phyloP scores from a whole-genome alignment of 1,139 yeast genomes.

The Trichomonascaceae sp. region DNA sequence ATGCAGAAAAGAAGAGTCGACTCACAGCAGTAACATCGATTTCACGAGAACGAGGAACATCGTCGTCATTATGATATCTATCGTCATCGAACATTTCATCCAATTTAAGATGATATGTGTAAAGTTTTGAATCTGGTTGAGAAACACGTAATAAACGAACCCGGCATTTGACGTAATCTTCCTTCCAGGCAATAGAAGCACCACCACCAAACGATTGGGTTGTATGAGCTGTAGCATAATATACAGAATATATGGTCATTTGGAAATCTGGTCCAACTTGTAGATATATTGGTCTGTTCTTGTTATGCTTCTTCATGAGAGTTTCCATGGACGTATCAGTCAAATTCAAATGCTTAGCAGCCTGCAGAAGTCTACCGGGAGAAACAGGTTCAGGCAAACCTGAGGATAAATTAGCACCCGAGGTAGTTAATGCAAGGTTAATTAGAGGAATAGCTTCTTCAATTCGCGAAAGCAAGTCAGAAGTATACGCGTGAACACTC shows the following conservation, averaged over 20 bases:
- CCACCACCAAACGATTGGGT: conserved; percentile 5
- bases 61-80: conserved; percentile 60
- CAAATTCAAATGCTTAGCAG: conserved; percentile 45
- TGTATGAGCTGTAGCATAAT: conserved; percentile 22
- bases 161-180: conserved; percentile 55
- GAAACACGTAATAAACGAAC: conserved; percentile 38
- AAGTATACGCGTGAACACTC: conserved; percentile 41
- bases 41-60: conserved; percentile 28
- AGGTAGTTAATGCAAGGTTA: conserved; percentile 60
- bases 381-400: conserved; percentile 50
- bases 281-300: conserved; percentile 9
- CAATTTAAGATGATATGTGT: conserved; percentile 44
- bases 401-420: conserved; percentile 59
- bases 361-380: conserved; percentile 62
- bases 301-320: not conserved
- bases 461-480: conserved; percentile 44
- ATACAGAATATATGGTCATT: conserved; percentile 56
- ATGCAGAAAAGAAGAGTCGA: conserved; percentile 63
- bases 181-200: conserved; percentile 61
- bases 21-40: conserved; percentile 43
- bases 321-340: conserved; percentile 35
- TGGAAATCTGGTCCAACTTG: conserved; percentile 60
- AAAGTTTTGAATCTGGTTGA: conserved; percentile 20
- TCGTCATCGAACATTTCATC: conserved; percentile 65
- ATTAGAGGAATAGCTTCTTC: conserved; percentile 69